Base-by-base conservation (phyloP, 2,329 filamentous ascomycete genomes). In the Purpureocillium takamizusanense region DNA sequence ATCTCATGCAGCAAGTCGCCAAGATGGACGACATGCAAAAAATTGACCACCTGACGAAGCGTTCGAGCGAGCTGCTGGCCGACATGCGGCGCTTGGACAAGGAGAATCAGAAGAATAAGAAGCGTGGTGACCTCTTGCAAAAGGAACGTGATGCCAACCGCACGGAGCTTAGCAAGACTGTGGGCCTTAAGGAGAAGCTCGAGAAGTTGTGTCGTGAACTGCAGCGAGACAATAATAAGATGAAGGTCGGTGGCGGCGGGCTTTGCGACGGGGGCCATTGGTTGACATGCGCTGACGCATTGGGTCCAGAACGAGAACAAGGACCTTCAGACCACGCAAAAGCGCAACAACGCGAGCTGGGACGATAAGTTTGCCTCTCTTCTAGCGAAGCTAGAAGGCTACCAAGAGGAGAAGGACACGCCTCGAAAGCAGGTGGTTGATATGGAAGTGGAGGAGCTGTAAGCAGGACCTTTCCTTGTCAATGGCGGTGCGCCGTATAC, bases 71-170 rank as follows among this genome's bases (percentile, higher is more conserved):
- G 53, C 76, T 97, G 4, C 70, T 97, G 41, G 82, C 86, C 38
- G 89, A 95, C 43, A 94, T 97, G 87, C 95, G 95, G 63, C 83
- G 89, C 40, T 74, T 94, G 43, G 90, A 98, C 60, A 83, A 89
- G 43, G 92, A 98, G 46, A 89, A 94, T 55, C 76, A 86, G 45
- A 97, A 95, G 65, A 92, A 90, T 53, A 97, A 95, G 71, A 94
- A 95, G 62, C 83, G 88, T 17, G 86, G 86, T 18, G 92, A 98
- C 58, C 83, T 87, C 54, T 64, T 98, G 39, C 92, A 98, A 61
- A 98, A 97, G 60, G 92, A 98, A 54, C 94, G 94, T 60, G 92
- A 98, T 57, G 81, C 86, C 49, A 83, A 84, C 41, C 80, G 88
- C 51, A 84, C 82, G 34, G 92, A 98, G 59, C 70, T 95, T 40